phyloP scores from a whole-genome alignment of 2,329 filamentous ascomycete genomes.

The Monosporascus ibericus region DNA sequence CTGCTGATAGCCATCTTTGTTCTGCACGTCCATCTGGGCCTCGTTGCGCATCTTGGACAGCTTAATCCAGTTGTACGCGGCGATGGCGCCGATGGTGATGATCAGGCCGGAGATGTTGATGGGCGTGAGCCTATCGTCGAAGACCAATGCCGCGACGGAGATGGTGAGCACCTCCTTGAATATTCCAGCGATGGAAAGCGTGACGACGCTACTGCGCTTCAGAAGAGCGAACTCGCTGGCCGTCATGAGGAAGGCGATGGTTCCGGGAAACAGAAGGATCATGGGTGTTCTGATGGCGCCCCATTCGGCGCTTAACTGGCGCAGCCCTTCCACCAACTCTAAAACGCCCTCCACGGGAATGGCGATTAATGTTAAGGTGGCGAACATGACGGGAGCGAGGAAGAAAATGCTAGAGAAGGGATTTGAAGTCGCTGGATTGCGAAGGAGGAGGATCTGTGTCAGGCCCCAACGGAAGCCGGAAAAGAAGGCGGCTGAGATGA shows the following conservation, averaged over 20 bases:
- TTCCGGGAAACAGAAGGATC: constrained; percentile 82
- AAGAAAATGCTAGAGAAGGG: constrained; percentile 97
- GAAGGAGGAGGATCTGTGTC: constrained; percentile 91
- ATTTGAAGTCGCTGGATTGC: constrained; percentile 91
- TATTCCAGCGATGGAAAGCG: constrained; percentile 91
- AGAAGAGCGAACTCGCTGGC: constrained; percentile 91
- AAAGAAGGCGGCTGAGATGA: constrained; percentile 91
- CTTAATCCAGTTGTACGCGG: constrained; percentile 90
- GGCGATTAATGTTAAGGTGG: constrained; percentile 72
- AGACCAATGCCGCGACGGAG: constrained; percentile 77
- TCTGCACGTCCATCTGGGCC: constrained; percentile 50
- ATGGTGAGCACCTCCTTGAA: constrained; percentile 99
- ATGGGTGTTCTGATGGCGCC: constrained; percentile 60
- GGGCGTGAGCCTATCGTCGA: constrained; percentile 78
- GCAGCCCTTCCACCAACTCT: constrained; percentile 60
- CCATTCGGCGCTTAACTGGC: constrained; percentile 57
- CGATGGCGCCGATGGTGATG: constrained; percentile 84
- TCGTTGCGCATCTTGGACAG: constrained; percentile 82
- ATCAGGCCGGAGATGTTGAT: constrained; percentile 83
- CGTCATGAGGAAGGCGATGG: constrained; percentile 94
- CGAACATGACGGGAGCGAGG: constrained; percentile 95
- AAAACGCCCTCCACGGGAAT: constrained; percentile 77
- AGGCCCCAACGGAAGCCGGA: constrained; percentile 97
- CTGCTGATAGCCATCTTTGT: constrained; percentile 26
- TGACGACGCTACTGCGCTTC: constrained; percentile 92